phyloP scores from a whole-genome alignment of 345 rosid genomes.

The Erucastrum elatum region DNA sequence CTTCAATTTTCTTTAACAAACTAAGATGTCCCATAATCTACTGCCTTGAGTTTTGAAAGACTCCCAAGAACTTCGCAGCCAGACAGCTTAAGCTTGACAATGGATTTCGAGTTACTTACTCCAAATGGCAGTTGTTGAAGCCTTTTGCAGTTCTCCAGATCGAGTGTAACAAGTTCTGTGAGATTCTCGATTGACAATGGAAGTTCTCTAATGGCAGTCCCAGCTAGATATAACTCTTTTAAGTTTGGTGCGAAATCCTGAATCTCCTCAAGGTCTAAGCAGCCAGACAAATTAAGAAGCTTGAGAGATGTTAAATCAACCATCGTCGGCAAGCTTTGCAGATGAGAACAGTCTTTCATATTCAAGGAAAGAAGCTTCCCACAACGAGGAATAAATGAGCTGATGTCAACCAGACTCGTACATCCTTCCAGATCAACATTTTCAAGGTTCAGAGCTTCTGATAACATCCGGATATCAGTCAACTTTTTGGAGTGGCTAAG shows the following conservation, averaged over 20 bases:
- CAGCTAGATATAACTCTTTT: slow-evolving; percentile 22
- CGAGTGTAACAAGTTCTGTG: slow-evolving; percentile 16
- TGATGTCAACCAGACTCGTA: slow-evolving; percentile 16
- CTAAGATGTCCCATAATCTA: slow-evolving; percentile 10
- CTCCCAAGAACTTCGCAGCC: slow-evolving; percentile 19
- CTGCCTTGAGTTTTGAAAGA: not conserved
- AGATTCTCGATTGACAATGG: slow-evolving; percentile 3
- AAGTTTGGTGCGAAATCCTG: slow-evolving; percentile 28
- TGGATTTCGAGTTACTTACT: not conserved
- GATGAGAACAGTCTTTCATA: slow-evolving; percentile 23
- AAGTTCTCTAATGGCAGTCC: slow-evolving; percentile 18
- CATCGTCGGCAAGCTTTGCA: not conserved
- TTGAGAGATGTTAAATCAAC: slow-evolving; percentile 1
- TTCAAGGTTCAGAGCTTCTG: slow-evolving; percentile 23
- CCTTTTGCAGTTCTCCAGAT: slow-evolving; percentile 9
- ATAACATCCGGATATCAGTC: not conserved
- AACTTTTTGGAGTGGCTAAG: slow-evolving; percentile 8
- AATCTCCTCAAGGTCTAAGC: slow-evolving; percentile 12
- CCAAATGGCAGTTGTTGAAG: slow-evolving; percentile 11
- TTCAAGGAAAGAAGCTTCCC: slow-evolving; percentile 28
- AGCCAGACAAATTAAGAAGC: slow-evolving; percentile 24
- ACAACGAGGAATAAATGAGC: slow-evolving; percentile 8
- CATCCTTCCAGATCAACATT: slow-evolving; percentile 34
- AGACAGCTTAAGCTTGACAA: slow-evolving; percentile 12
- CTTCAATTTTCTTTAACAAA: not conserved